These are phyloP conservation scores for Powellomyces hirtus DNA, from an alignment of 192 early-diverging fungal species.

Conservation along the genomic window DNA sequence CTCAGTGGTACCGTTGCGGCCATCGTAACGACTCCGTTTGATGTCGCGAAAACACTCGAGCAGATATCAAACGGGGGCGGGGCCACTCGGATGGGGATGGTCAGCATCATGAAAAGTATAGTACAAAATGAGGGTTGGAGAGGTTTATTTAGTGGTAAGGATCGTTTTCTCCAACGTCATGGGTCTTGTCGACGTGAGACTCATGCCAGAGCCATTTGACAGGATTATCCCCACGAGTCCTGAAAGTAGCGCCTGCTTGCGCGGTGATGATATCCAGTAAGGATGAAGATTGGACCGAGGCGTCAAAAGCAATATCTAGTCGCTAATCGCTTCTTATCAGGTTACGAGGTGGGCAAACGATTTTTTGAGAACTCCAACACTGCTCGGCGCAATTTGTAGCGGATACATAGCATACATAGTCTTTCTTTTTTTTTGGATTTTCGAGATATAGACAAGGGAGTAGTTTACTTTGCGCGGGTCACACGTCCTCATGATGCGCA, in stretches of 20 bases:
- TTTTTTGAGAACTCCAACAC: conserved; percentile 31
- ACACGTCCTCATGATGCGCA: too few relatives aligned
- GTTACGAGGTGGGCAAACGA: conserved; percentile 51
- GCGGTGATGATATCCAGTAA: conserved; percentile 89
- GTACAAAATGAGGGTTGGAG: conserved; percentile 26
- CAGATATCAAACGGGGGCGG: conserved; percentile 42
- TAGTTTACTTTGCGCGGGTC: too few relatives aligned
- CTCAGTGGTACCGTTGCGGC: conserved; percentile 84
- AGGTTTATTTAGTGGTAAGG: conserved; percentile 32
- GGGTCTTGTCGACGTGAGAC: too few relatives aligned
- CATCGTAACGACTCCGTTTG: conserved; percentile 87
- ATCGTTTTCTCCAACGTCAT: too few relatives aligned
- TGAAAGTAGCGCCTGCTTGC: conserved; percentile 88
- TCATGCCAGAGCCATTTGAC: conserved; percentile 58
- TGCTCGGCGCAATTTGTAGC: background rate
- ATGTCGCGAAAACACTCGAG: conserved; percentile 89
- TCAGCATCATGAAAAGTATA: conserved; percentile 30
- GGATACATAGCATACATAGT: background rate
- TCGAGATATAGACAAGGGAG: too few relatives aligned
- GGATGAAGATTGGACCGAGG: background rate
- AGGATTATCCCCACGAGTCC: conserved; percentile 59
- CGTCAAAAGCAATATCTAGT: background rate
- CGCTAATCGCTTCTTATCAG: background rate
- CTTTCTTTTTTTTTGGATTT: too few relatives aligned
- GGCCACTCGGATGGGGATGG: conserved; percentile 1